These are phyloP conservation scores for Lotus japonicus DNA, from an alignment of 306 rosid species.

Conservation along the genomic window DNA sequence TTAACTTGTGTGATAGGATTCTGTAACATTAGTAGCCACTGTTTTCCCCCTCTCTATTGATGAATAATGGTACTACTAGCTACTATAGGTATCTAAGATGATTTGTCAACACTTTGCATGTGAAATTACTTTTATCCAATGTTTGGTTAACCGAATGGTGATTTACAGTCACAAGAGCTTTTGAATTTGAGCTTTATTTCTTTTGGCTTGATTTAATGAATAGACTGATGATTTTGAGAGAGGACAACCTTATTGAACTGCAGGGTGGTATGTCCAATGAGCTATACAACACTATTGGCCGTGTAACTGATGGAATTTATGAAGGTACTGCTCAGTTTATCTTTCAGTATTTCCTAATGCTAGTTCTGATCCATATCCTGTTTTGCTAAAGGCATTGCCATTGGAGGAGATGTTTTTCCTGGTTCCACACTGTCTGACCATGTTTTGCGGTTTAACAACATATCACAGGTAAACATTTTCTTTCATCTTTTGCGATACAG, in stretches of 20 bases:
- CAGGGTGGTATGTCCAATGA: constrained; percentile 99
- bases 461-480: constrained; percentile 55
- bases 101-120: not conserved
- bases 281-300: constrained; percentile 72
- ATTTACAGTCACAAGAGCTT: not conserved
- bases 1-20: constrained; percentile 1
- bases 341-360: not conserved
- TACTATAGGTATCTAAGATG: not conserved
- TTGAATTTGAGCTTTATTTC: constrained; percentile 9
- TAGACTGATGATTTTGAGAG: constrained; percentile 19
- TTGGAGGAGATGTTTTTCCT: constrained; percentile 95
- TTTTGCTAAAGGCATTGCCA: constrained; percentile 65
- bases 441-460: constrained; percentile 84
- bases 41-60: not conserved
- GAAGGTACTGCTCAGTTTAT: constrained; percentile 49
- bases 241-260: constrained; percentile 21
- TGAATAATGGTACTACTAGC: not conserved
- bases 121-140: not conserved
- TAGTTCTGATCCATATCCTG: not conserved
- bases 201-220: not conserved
- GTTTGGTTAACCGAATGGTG: not conserved
- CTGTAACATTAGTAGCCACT: not conserved
- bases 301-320: constrained; percentile 86
- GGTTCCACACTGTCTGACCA: constrained; percentile 95
- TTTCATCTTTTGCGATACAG: constrained; percentile 8